phyloP scores from a whole-genome alignment of 1,139 yeast species.

The Candida sanyaensis region DNA sequence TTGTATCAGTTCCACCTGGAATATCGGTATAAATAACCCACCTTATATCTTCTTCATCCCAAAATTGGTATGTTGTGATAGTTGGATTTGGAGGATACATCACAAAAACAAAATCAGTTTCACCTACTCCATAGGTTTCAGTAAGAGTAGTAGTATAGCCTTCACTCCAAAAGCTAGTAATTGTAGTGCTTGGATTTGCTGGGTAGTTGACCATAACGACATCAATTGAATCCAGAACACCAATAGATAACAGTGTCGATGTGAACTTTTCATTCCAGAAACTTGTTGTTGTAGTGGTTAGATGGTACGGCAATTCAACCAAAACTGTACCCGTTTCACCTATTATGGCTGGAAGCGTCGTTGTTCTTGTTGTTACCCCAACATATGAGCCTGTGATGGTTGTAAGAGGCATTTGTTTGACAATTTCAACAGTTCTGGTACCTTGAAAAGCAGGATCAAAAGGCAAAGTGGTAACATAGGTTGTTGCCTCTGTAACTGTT shows the following conservation, averaged over 20 bases:
- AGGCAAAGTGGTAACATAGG: conserved; percentile 24
- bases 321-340: conserved; percentile 5
- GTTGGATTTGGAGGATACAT: conserved; percentile 16
- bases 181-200: conserved; percentile 10
- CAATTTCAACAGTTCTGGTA: conserved; percentile 21
- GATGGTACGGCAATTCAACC: conserved; percentile 16
- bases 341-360: conserved; percentile 13
- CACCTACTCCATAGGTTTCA: conserved; percentile 9
- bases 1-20: conserved; percentile 12
- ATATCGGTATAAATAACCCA: conserved; percentile 7
- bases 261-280: background rate
- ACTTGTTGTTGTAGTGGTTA: conserved; percentile 1
- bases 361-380: conserved; percentile 5
- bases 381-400: conserved; percentile 9
- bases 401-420: conserved; percentile 17
- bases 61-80: conserved; percentile 7
- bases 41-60: conserved; percentile 15
- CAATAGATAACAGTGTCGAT: background rate
- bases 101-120: conserved; percentile 15
- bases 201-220: conserved; percentile 18
- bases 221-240: conserved; percentile 14
- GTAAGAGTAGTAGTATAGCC: conserved; percentile 13
- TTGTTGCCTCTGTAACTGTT: conserved; percentile 24
- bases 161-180: conserved; percentile 15
- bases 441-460: conserved; percentile 10